Base-by-base conservation (phyloP, 2,329 filamentous ascomycete species). In the Cytospora chrysosperma region DNA sequence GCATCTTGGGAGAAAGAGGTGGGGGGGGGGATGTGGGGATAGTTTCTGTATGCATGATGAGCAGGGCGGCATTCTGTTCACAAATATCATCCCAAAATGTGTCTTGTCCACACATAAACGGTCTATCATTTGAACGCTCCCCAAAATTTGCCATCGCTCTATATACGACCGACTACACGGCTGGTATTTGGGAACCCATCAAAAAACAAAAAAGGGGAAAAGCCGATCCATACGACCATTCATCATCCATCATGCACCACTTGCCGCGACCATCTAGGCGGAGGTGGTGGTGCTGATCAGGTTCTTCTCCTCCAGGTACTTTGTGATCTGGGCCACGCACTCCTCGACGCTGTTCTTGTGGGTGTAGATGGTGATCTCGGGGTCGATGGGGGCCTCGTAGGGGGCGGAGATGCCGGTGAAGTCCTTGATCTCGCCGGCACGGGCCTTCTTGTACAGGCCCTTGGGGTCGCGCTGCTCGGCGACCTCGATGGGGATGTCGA, bases 381-480 rank as follows among this genome's bases (percentile, higher is more conserved):
- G 86, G 64, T 87, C 87, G 75, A 88, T 81, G 6, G 95, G 95
- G 66, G 87, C 91, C 85, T 99, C 95, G 75, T 99, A 99, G 1
- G 95, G 95, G 32, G 94, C 93, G 69, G 89, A 93, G 72, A 98
- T 92, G 62, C 95, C 95, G 1, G 95, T 99, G 75, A 99, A 99
- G 70, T 98, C 92, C 78, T 96, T 95, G 78, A 98, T 98, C 76
- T 96, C 88, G 52, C 95, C 95, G 58, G 91, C 89, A 52, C 94
- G 83, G 15, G 95, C 95, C 86, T 97, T 97, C 85, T 97, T 97
- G 81, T 99, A 99, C 65, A 98, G 80, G 6, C 94, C 95, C 86
- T 99, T 99, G 56, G 95, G 95, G 74, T 99, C 95, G 67, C 95
- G 88, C 85, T 94, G 83, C 85, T 98, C 94, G 43, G 95, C 94